Base-by-base conservation (phyloP, 2,329 filamentous ascomycete species). In the Stenocarpella maydis region DNA sequence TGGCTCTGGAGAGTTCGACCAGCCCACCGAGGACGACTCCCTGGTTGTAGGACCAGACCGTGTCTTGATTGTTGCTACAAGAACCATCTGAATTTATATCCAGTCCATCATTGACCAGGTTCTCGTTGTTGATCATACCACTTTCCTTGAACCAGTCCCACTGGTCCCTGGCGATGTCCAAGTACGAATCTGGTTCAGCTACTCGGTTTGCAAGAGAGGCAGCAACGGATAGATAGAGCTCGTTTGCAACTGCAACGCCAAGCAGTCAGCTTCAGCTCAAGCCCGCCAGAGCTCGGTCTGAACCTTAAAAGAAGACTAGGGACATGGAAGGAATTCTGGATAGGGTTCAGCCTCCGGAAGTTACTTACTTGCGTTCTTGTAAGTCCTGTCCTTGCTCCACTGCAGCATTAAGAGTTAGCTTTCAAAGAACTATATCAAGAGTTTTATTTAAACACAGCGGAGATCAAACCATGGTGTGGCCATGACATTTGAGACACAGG, bases 21-120 rank as follows among this genome's bases (percentile, higher is more conserved):
- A 88, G 79, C 0, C 81, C 86, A 47, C 85, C 84, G 8, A 88
- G 79, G 24, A 88, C 76, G 45, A 87, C 85, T 54, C 86, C 86
- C 75, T 88, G 86, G 77, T 88, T 88, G 77, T 88, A 88, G 3
- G 84, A 84, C 80, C 81, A 87, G 7, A 82, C 82, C 2, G 77
- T 77, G 65, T 77, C 74, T 49, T 79, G 78, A 73, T 87, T 84
- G 77, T 85, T 87, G 72, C 80, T 78, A 77, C 85, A 88, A 12
- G 77, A 77, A 3, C 77, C 78, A 70, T 83, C 76, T 71, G 81
- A 81, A 6, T 78, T 76, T 6, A 78, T 77, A 8, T 47, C 75
- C 45, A 88, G 80, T n/a, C 86, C 86, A 72, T 88, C 86, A 73
- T 87, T 87, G 76, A 88, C 80, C 26, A 85, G 78, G 68, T 80